Base-by-base conservation (phyloP, 345 rosid genomes). In the Alliaria petiolata region DNA sequence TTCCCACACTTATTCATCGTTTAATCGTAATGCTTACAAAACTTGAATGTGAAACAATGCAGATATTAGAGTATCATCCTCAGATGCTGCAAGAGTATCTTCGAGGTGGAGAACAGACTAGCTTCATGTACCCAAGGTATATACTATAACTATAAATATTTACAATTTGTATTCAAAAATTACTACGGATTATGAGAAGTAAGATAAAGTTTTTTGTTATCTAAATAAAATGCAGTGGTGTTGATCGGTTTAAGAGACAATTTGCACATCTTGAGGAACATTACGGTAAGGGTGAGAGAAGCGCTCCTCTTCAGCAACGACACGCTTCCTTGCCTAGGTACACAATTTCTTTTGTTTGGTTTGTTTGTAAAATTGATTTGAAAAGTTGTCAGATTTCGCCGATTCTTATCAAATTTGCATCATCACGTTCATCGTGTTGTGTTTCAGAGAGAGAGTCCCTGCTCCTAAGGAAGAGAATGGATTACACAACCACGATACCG, bases 121-220 rank as follows among this genome's bases (percentile, higher is more conserved):
- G 98, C 82, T 95, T 95, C 85, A 83, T 91, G 99, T 95, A 89
- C 70, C 99, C 99, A 67, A 95, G 98, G 99, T 84, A 71, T n/a
- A n/a, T 76, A 65, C 14, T 31, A 25, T 31, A 62, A 26, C 17
- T 22, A 22, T 22, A 22, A 22, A 22, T 3, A 51, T 38, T 15
- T 44, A 59, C 30, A 42, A 25, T 58, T 9, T 14, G 16, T 45
- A 13, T 35, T 39, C 19, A 11, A 8, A 39, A 6, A 22, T 15
- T 42, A 7, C 14, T 8, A 33, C n/a, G 7, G 22, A 22, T 33
- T 2, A n/a, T 35, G 17, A 12, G 20, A 67, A 67, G 40, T 20
- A 42, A 33, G 39, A 22, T 25, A 34, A 17, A 30, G 26, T 25
- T 22, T 58, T 25, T 60, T 39, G 4, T 52, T 0, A 26, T 42